These are phyloP conservation scores for Trichoderma erinaceum DNA, from an alignment of 495 filamentous ascomycete species.

Conservation along the genomic window DNA sequence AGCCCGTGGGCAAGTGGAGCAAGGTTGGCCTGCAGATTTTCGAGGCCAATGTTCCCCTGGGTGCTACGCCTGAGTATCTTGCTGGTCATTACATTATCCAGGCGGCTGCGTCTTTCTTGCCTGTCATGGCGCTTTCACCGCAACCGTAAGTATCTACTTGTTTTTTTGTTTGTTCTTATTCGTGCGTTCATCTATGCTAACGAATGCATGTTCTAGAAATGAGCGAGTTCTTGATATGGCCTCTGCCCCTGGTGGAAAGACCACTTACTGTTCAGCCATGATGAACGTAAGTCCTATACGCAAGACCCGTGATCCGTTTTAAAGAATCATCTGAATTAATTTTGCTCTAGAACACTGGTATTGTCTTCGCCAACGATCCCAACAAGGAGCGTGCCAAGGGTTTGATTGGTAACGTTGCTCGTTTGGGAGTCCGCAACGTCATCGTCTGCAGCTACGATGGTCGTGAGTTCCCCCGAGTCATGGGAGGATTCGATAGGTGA, in stretches of 20 bases:
- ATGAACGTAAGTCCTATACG: slow-evolving; percentile 54
- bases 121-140: slow-evolving; percentile 93
- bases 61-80: slow-evolving; percentile 94
- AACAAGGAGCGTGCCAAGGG: slow-evolving; percentile 90
- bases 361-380: slow-evolving; percentile 92
- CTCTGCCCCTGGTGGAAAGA: slow-evolving; percentile 95
- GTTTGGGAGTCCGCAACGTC: slow-evolving; percentile 86
- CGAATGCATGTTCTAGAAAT: slow-evolving; percentile 44
- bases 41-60: slow-evolving; percentile 88
- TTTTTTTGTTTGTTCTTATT: neutral
- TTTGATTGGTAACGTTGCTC: slow-evolving; percentile 96
- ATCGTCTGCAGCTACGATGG: slow-evolving; percentile 94
- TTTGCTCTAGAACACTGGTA: slow-evolving; percentile 65
- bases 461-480: slow-evolving; percentile 82
- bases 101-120: slow-evolving; percentile 93
- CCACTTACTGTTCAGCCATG: slow-evolving; percentile 88
- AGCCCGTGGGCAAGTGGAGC: slow-evolving; percentile 97
- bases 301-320: neutral
- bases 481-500: slow-evolving; percentile 78
- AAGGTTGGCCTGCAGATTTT: slow-evolving; percentile 97
- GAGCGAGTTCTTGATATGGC: slow-evolving; percentile 89
- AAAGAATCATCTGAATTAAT: neutral
- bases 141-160: slow-evolving; percentile 40
- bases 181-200: neutral
- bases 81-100: slow-evolving; percentile 97